phyloP scores from a whole-genome alignment of 441 rosid species.

The Omphalea diandra region DNA sequence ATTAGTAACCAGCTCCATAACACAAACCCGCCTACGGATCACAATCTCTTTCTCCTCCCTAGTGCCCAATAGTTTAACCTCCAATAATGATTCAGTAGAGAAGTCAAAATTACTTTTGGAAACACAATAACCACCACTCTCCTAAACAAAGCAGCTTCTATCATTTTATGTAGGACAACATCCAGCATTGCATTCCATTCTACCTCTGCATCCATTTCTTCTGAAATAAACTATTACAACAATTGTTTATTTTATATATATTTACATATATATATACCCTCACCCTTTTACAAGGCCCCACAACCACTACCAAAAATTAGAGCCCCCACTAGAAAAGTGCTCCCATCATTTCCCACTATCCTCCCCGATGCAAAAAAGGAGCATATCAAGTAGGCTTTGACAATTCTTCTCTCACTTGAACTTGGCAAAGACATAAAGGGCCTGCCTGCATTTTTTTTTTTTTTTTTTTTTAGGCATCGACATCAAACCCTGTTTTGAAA shows the following conservation, averaged over 20 bases:
- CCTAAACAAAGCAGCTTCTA: slow-evolving; percentile 24
- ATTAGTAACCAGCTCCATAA: no score
- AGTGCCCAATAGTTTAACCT: slow-evolving; percentile 19
- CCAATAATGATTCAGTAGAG: slow-evolving; percentile 29
- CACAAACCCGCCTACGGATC: background rate
- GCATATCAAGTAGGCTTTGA: slow-evolving; percentile 61
- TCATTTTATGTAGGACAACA: slow-evolving; percentile 28
- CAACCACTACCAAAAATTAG: slow-evolving; percentile 57
- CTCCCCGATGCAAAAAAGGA: slow-evolving; percentile 37
- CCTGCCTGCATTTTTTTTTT: slow-evolving; percentile 41
- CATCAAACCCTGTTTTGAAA: slow-evolving; percentile 41
- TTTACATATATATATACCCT: slow-evolving; percentile 24
- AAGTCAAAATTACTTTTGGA: slow-evolving; percentile 33
- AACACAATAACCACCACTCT: slow-evolving; percentile 18
- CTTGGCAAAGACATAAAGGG: slow-evolving; percentile 36
- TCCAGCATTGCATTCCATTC: slow-evolving; percentile 36
- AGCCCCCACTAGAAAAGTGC: slow-evolving; percentile 50
- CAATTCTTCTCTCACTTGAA: slow-evolving; percentile 40
- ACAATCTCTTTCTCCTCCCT: background rate
- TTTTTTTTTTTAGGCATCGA: slow-evolving; percentile 49
- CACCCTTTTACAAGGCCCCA: slow-evolving; percentile 56
- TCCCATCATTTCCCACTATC: slow-evolving; percentile 64
- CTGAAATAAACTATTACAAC: slow-evolving; percentile 28
- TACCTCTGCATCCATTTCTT: slow-evolving; percentile 29
- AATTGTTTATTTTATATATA: background rate